Percentiles rank a stretch among this genome's conserved stretches.
phyloP scores from a whole-genome alignment of 305 asterid genomes.

The Withania somnifera region DNA sequence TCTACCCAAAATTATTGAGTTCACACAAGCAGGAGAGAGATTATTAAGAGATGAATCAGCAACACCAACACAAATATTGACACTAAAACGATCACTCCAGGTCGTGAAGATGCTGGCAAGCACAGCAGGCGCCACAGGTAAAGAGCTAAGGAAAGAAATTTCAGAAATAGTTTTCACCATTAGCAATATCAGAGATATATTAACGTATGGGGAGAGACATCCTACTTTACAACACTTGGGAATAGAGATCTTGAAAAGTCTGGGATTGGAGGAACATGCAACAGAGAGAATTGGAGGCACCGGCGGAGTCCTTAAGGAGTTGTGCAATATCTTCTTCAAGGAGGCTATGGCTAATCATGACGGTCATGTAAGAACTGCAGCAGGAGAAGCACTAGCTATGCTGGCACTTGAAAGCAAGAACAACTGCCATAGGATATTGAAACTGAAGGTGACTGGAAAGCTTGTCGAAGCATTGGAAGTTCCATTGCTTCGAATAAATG shows the following conservation, averaged over 20 bases:
- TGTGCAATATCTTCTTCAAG: constrained; percentile 50
- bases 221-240: constrained; percentile 61
- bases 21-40: constrained; percentile 60
- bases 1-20: constrained; percentile 68
- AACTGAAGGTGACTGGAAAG: constrained; percentile 25
- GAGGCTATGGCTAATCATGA: constrained; percentile 20
- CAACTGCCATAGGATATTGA: constrained; percentile 40
- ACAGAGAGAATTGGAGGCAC: constrained; percentile 81
- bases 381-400: constrained; percentile 89
- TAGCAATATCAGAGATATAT: constrained; percentile 57
- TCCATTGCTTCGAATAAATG: constrained; percentile 45
- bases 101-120: constrained; percentile 73
- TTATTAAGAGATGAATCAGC: constrained; percentile 39
- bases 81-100: constrained; percentile 67
- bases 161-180: constrained; percentile 80
- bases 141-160: constrained; percentile 62
- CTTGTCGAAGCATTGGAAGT: constrained; percentile 44
- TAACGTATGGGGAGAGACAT: constrained; percentile 51
- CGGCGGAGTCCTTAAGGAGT: constrained; percentile 61
- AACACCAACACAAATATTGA: constrained; percentile 46
- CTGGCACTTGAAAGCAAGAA: constrained; percentile 51
- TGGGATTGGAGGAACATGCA: constrained; percentile 74
- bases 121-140: constrained; percentile 72
- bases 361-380: constrained; percentile 42
- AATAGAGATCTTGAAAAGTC: constrained; percentile 53